Percentiles rank a stretch among this genome's conserved stretches.
Evolutionary conservation across 2,329 filamentous ascomycete genomes (phyloP).

Genomic region (Botrytis deweyae): DNA sequence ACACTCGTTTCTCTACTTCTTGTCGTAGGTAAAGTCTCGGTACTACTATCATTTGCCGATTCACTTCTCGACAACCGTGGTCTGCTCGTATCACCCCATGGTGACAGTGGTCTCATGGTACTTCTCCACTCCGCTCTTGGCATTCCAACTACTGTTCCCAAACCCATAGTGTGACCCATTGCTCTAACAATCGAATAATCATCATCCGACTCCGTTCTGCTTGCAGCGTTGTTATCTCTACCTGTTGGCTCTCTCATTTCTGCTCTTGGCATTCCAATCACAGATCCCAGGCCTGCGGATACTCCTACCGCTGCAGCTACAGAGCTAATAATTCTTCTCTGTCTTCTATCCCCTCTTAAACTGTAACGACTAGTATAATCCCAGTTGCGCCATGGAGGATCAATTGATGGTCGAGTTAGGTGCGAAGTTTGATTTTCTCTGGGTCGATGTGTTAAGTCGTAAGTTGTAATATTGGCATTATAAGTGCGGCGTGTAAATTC

Average conservation of each 20-base stretch:
- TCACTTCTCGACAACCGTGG: neutral
- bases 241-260: neutral
- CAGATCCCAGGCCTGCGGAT: neutral
- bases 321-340: neutral
- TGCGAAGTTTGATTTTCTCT: neutral
- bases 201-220: neutral
- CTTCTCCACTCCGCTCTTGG: neutral
- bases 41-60: neutral
- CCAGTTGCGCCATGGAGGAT: neutral
- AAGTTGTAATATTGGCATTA: neutral
- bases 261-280: neutral
- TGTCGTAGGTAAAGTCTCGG: neutral
- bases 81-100: neutral
- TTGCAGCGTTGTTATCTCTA: neutral
- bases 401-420: no score
- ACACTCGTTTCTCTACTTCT: neutral
- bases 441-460: neutral
- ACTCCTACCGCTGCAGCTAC: neutral
- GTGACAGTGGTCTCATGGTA: neutral
- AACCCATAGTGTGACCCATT: neutral
- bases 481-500: neutral
- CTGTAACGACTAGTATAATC: neutral
- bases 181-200: neutral
- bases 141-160: neutral
- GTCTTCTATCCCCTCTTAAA: no score